Conservation (phyloP, 2,329 filamentous ascomycete genomes). For the Bipolaris zeicola region DNA sequence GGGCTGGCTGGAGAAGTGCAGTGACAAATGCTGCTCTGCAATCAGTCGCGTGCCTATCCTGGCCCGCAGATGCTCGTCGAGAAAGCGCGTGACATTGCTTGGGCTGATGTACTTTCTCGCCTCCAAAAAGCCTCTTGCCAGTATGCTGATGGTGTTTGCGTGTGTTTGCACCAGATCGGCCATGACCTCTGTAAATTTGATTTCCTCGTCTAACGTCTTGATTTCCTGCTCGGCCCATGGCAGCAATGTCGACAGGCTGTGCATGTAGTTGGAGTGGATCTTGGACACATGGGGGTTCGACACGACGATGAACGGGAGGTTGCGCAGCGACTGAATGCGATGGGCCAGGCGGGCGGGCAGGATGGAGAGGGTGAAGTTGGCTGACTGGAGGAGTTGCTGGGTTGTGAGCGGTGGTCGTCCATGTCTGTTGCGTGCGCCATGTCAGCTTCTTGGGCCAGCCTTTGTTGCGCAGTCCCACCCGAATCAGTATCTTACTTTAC, state of each 20-base stretch:
- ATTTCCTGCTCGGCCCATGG: constrained; percentile 79
- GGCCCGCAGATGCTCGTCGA: constrained; percentile 91
- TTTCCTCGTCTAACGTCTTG: constrained; percentile 81
- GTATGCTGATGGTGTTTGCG: constrained; percentile 88
- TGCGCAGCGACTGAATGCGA: constrained; percentile 89
- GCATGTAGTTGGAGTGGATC: constrained; percentile 96
- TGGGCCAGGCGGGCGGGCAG: constrained; percentile 91
- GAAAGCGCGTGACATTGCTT: constrained; percentile 82
- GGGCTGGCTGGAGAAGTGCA: constrained; percentile 77
- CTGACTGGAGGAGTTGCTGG: constrained; percentile 81
- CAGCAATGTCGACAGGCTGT: constrained; percentile 87
- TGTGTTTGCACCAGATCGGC: constrained; percentile 96
- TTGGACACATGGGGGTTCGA: constrained; percentile 94
- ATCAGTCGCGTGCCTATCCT: constrained; percentile 93
- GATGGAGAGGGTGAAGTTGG: constrained; percentile 93
- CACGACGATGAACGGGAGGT: constrained; percentile 95
- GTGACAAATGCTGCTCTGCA: constrained; percentile 93
- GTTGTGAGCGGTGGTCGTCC: constrained; percentile 85
- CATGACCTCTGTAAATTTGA: constrained; percentile 88
- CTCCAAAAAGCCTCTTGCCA: constrained; percentile 91
- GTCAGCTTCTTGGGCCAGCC: constrained; percentile 11
- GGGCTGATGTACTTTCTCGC: constrained; percentile 88
- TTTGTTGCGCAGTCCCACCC: neutral
- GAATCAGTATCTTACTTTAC: constrained; percentile 67
- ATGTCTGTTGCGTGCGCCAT: constrained; percentile 54